Base-by-base conservation (phyloP, 176 grass and related monocot species). In the Bonia amplexicaulis region DNA sequence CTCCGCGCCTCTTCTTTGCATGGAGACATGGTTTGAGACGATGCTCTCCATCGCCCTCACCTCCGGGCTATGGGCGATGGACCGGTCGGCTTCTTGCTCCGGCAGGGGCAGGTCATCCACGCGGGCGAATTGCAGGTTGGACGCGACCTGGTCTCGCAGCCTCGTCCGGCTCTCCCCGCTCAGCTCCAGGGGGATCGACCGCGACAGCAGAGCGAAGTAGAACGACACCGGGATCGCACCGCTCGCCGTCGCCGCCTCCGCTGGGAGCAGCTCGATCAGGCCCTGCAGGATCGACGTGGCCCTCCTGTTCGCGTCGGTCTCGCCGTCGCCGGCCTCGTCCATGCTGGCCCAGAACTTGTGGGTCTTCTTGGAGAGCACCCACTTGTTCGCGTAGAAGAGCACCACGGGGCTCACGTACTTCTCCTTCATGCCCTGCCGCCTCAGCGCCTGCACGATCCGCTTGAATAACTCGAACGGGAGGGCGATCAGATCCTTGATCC, bases 341-440 rank as follows among this genome's bases (percentile, higher is more conserved):
- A 81, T 89, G 87, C 53, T 82, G 33, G 92, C 91, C 96, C 91
- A 95, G 80, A 95, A 98, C 86, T 92, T 93, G 85, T 88, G 93
- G 19, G 96, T 98, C 80, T 98, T 98, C 90, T 92, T 88, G 19
- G 96, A 98, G 69, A 98, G 96, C 82, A 95, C 91, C 96, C 96
- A 98, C 87, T 98, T 98, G 88, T 98, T 98, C 7, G 93, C 96
- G 63, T 95, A 98, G 88, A 93, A 93, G 80, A 98, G 77, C 69
- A 98, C 73, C 7, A 98, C 67, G 77, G 93, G 91, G 73, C 87
- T 80, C 44, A 95, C 96, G 82, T 98, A 98, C 89, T 95, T 98
- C 87, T 98, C 96, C 88, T 90, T 92, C 96, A 98, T 95, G 22
- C 96, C 96, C 63, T 98, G 96, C 42, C 91, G 86, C 83, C 91